These are phyloP conservation scores for Leishmania guyanensis DNA, from an alignment of 208 protist genomes.

Conservation along the genomic window DNA sequence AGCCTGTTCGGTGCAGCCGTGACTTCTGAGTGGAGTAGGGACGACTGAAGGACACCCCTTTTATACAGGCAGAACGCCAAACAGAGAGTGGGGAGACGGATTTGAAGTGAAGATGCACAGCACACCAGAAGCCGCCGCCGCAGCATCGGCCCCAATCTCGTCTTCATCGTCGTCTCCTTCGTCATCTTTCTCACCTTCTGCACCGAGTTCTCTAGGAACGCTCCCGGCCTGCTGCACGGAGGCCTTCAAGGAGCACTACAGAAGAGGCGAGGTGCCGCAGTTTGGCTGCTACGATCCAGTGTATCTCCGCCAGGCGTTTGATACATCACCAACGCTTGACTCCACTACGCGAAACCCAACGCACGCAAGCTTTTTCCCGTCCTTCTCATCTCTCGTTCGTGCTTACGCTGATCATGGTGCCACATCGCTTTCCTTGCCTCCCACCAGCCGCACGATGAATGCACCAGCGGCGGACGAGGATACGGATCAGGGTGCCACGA, in stretches of 20 bases:
- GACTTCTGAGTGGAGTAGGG: background rate
- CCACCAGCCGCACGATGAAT: background rate
- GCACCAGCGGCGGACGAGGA: background rate
- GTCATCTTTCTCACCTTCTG: constrained; percentile 1
- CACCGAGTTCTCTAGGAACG: background rate
- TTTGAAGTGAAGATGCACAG: background rate
- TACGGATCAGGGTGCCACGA: background rate
- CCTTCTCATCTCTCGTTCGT: constrained; percentile 28
- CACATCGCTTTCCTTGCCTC: background rate
- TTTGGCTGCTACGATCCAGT: constrained; percentile 67
- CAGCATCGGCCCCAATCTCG: background rate
- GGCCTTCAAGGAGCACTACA: constrained; percentile 29
- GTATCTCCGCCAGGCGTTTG: constrained; percentile 32
- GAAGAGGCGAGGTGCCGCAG: constrained; percentile 28
- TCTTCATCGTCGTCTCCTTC: background rate
- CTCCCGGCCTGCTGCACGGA: constrained; percentile 31
- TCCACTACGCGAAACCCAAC: background rate
- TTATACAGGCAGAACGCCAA: background rate
- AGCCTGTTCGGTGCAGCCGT: background rate
- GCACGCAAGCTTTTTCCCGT: constrained; percentile 24
- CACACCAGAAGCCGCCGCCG: background rate
- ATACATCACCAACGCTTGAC: background rate
- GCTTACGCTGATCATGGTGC: constrained; percentile 6
- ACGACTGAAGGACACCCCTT: background rate
- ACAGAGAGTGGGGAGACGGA: background rate